Evolutionary conservation across 1,284 basidiomycete genomes (phyloP).

Genomic region (Singerocomus rubriflavus): DNA sequence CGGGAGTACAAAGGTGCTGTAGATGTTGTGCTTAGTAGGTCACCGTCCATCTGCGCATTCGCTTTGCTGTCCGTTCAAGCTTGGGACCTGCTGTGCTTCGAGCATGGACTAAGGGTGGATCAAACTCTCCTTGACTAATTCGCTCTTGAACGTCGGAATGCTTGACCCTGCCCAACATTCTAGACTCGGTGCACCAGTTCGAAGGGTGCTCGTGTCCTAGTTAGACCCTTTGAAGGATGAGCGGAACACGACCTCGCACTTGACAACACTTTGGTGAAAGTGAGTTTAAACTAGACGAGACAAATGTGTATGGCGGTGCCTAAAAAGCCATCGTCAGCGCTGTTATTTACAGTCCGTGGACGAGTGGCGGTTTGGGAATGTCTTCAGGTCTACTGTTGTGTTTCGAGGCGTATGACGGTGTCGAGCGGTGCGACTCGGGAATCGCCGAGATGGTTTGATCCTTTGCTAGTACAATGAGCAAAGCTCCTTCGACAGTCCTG

Average conservation of each 20-base stretch:
- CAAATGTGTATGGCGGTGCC: too few relatives aligned
- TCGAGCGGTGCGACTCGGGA: constrained; percentile 17
- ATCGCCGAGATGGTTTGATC: constrained; percentile 25
- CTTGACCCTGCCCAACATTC: constrained; percentile 3
- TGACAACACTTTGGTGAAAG: too few relatives aligned
- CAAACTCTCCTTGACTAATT: constrained; percentile 8
- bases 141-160: constrained; percentile 5
- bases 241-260: neutral
- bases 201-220: neutral
- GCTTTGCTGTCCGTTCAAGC: constrained; percentile 13
- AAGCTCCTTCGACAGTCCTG: constrained; percentile 29
- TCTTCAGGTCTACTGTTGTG: neutral
- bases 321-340: too few relatives aligned
- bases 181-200: neutral
- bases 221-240: neutral
- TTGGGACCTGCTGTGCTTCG: neutral
- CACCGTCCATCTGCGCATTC: constrained; percentile 6
- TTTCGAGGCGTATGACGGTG: neutral
- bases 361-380: neutral
- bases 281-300: too few relatives aligned
- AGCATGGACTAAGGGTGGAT: constrained; percentile 13
- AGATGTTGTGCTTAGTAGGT: constrained; percentile 20
- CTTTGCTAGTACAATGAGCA: constrained; percentile 24
- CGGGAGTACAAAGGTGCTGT: constrained; percentile 50
- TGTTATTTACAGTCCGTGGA: neutral